Evolutionary conservation across 2,329 filamentous ascomycete genomes (phyloP), one percentile per base, ranked within the genome.

Genomic region (Ophiocordyceps camponoti-saundersi): DNA sequence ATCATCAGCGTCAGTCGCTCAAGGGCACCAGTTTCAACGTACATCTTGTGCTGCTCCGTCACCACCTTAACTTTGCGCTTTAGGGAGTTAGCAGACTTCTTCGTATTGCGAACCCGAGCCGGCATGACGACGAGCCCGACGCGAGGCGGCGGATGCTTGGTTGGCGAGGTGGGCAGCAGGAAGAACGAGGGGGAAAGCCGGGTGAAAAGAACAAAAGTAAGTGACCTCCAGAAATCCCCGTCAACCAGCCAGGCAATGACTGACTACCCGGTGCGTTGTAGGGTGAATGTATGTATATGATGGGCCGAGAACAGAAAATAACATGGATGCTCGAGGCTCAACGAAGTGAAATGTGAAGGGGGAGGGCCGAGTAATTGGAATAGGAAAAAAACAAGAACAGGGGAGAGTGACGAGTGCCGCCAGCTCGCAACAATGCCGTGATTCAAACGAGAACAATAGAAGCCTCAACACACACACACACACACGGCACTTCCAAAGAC

Each of bases 41-140:
- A 93, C 87, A 88, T 85, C 66, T 88, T 77, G 61, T 80, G 77
- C 66, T 96, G 90, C 70, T 92, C 82, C 46, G 92, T 96, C 55
- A 95, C 76, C 68, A 98, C 79, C 77, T 90, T 93, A 66, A 98
- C 75, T 60, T 79, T 85, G 59, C 92, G 80, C 76, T 95, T 84
- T 58, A 82, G 10, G 32, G 48, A 46, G 56, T 64, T 57, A 63
- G 61, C 45, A 47, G 49, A 50, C 11, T 46, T n/a, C 36, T 40
- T 40, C 16, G 16, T 1, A 16, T 2, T 2, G 36, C 16, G 16
- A 8, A 3, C 6, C 16, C 6, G 16, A 18, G 36, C 16, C 12
- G 36, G n/a, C 36, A 40, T 40, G 36, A 18, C 36, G 32, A 36
- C 32, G 36, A 40, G 13, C 8, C 13, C 7, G 8, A 18, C n/a